phyloP scores from a whole-genome alignment of 345 rosid species.

The Gossypium mustelinum region DNA sequence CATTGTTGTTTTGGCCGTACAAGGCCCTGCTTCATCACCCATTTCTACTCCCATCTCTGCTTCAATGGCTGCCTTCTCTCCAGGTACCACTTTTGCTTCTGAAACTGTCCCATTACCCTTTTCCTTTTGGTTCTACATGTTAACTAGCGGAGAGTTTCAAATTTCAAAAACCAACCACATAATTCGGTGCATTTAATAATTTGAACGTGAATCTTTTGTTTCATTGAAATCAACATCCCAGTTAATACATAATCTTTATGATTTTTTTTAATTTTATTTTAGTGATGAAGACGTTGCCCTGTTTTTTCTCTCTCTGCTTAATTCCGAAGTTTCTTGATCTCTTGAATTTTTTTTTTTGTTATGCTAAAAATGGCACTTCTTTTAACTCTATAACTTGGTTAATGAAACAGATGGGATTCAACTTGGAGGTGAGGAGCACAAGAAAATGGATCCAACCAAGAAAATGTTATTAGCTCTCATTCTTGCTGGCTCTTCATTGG shows the following conservation, averaged over 20 bases:
- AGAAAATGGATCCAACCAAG: constrained; percentile 34
- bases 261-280: neutral
- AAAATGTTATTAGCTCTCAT: constrained; percentile 45
- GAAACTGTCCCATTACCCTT: neutral
- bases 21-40: constrained; percentile 31
- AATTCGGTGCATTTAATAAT: constrained; percentile 24
- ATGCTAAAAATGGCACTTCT: neutral
- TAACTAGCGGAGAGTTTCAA: neutral
- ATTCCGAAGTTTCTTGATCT: constrained; percentile 5
- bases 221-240: neutral
- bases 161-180: neutral
- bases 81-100: constrained; percentile 34
- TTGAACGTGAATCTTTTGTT: neutral
- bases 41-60: constrained; percentile 28
- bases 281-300: constrained; percentile 5
- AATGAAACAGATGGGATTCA: constrained; percentile 38
- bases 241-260: neutral
- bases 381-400: constrained; percentile 11
- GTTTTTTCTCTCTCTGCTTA: neutral
- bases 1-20: constrained; percentile 32
- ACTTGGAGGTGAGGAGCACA: constrained; percentile 33
- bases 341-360: neutral
- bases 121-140: neutral
- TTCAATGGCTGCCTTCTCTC: constrained; percentile 53
- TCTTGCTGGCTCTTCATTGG: constrained; percentile 53